phyloP scores from a whole-genome alignment of 306 rosid genomes.

The Medicago ruthenica region DNA sequence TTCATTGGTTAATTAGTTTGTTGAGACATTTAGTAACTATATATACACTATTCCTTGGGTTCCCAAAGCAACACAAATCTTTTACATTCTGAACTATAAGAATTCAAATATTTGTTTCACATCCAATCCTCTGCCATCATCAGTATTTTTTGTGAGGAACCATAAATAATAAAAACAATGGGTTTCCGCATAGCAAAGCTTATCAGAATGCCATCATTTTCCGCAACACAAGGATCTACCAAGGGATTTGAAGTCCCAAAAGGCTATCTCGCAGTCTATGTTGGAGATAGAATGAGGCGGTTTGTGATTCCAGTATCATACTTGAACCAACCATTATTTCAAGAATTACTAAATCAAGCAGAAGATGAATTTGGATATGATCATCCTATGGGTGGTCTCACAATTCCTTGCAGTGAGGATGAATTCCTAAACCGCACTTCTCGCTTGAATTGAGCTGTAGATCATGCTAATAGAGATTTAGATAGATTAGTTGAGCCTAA shows the following conservation, averaged over 20 bases:
- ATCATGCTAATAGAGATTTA: not conserved
- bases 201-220: conserved; percentile 30
- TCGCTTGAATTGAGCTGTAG: conserved; percentile 17
- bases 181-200: conserved; percentile 40
- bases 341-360: conserved; percentile 30
- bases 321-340: conserved; percentile 43
- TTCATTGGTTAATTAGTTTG: not conserved
- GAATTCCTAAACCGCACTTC: conserved; percentile 43
- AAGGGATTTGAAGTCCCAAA: conserved; percentile 45
- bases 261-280: conserved; percentile 47
- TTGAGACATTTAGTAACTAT: conserved; percentile 18
- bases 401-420: conserved; percentile 46
- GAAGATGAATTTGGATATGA: too few species aligned
- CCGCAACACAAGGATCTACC: conserved; percentile 18
- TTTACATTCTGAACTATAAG: conserved; percentile 14
- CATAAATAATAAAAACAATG: conserved; percentile 27
- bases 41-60: conserved; percentile 31
- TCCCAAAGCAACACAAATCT: conserved; percentile 27
- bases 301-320: conserved; percentile 34
- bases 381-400: conserved; percentile 46
- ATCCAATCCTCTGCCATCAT: not conserved
- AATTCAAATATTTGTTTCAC: conserved; percentile 23
- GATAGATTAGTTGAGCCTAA: conserved; percentile 34
- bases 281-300: conserved; percentile 35
- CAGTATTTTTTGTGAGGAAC: not conserved